Percentiles rank a stretch among this genome's conserved stretches.
Evolutionary conservation across 2,329 filamentous ascomycete genomes (phyloP).

Genomic region (Mollisiaceae sp.): DNA sequence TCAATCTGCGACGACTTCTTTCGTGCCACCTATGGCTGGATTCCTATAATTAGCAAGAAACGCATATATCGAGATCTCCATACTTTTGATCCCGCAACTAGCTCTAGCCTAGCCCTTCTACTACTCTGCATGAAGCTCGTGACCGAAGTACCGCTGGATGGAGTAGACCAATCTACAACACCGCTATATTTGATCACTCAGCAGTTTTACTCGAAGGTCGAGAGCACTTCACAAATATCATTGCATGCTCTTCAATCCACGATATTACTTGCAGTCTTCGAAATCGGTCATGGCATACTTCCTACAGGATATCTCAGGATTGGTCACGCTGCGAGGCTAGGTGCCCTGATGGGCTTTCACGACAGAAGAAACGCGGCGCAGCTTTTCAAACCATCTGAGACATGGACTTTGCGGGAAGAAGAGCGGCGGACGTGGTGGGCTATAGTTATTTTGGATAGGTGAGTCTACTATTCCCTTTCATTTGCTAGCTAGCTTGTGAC

Average conservation of each 20-base stretch:
- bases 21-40: neutral
- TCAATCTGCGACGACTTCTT: neutral
- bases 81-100: neutral
- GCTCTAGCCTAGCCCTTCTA: neutral
- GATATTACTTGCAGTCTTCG: neutral
- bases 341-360: constrained; percentile 18
- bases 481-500: neutral
- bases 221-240: neutral
- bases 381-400: constrained; percentile 17
- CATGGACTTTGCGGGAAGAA: constrained; percentile 16
- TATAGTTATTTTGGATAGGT: constrained; percentile 19
- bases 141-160: neutral
- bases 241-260: neutral
- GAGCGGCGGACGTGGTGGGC: constrained; percentile 20
- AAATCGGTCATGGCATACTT: constrained; percentile 3
- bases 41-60: neutral
- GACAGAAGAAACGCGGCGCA: constrained; percentile 7
- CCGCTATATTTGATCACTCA: neutral
- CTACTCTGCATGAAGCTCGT: neutral
- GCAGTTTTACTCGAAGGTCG: neutral
- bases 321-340: constrained; percentile 12
- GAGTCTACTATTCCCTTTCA: neutral
- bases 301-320: neutral
- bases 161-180: neutral
- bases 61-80: neutral